A percentile compares a stretch with the other conserved stretches of the same genome.
phyloP scores from a whole-genome alignment of 2,329 filamentous ascomycete species.

The Penicillium brevicompactum region DNA sequence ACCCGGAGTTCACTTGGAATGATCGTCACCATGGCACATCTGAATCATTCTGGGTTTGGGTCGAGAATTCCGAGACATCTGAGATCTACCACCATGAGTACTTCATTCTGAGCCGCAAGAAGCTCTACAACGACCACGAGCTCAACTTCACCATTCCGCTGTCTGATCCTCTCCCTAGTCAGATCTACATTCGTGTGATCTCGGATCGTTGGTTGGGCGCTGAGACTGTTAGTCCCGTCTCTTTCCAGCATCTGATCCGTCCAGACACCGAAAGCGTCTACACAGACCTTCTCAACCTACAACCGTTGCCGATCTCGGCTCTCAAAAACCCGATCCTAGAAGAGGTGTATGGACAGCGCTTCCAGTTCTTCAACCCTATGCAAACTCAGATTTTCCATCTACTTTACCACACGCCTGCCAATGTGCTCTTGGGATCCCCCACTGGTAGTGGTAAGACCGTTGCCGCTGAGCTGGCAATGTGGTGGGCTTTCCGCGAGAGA shows the following conservation, averaged over 20 bases:
- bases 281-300: constrained; percentile 87
- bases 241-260: constrained; percentile 95
- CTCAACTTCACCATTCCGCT: constrained; percentile 96
- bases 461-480: constrained; percentile 95
- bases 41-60: constrained; percentile 98
- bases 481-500: constrained; percentile 96
- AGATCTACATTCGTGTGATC: constrained; percentile 93
- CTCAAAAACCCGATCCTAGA: constrained; percentile 85
- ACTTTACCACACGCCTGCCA: constrained; percentile 86
- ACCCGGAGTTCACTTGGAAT: constrained; percentile 92
- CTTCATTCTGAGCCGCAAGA: constrained; percentile 87
- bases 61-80: constrained; percentile 95
- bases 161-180: constrained; percentile 86
- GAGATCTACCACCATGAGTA: constrained; percentile 98
- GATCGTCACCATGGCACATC: constrained; percentile 91
- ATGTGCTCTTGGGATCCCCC: constrained; percentile 91
- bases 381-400: constrained; percentile 98
- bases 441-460: constrained; percentile 98
- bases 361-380: constrained; percentile 99
- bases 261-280: constrained; percentile 98
- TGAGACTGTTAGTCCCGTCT: constrained; percentile 92
- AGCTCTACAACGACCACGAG: constrained; percentile 94
- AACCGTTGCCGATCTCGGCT: constrained; percentile 83
- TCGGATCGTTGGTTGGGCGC: constrained; percentile 96
- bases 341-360: constrained; percentile 83